phyloP scores from a whole-genome alignment of 2,329 filamentous ascomycete species.

The Lachnellula subtilissima region DNA sequence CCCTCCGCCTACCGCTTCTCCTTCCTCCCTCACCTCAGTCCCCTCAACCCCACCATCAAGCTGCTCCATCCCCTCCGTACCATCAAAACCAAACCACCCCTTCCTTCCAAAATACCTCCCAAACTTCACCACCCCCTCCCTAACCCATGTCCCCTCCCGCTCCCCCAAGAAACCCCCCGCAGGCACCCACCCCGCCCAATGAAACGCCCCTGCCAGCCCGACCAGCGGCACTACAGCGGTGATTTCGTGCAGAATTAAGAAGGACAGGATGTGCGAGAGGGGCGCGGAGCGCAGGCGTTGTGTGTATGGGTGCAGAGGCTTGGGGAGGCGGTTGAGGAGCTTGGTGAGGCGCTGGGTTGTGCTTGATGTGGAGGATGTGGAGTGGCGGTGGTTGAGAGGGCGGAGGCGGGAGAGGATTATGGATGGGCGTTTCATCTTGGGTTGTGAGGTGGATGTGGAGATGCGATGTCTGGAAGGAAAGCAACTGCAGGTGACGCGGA shows the following conservation, averaged over 20 bases:
- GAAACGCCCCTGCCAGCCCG: slow-evolving; percentile 70
- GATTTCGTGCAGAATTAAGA: slow-evolving; percentile 85
- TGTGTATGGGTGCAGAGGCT: slow-evolving; percentile 64
- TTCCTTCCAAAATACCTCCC: slow-evolving; percentile 73
- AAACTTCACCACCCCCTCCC: slow-evolving; percentile 59
- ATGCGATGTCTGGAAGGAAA: not conserved
- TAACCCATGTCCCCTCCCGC: slow-evolving; percentile 5
- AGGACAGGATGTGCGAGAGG: slow-evolving; percentile 75
- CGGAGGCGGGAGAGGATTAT: not conserved
- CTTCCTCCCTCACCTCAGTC: slow-evolving; percentile 11
- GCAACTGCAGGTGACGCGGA: too few relatives aligned
- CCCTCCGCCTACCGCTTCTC: slow-evolving; percentile 24
- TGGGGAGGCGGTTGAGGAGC: slow-evolving; percentile 42
- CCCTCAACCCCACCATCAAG: slow-evolving; percentile 28
- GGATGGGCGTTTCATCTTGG: too few relatives aligned
- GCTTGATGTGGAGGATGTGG: not conserved
- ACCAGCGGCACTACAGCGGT: slow-evolving; percentile 80
- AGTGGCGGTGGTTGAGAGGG: not conserved
- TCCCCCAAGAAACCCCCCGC: slow-evolving; percentile 39
- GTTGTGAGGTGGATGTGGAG: not conserved
- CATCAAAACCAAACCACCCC: slow-evolving; percentile 68
- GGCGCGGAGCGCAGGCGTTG: slow-evolving; percentile 69
- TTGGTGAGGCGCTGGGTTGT: slow-evolving; percentile 10
- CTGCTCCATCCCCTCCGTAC: slow-evolving; percentile 24
- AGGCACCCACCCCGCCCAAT: slow-evolving; percentile 74